These are phyloP conservation scores for Tetracentron sinense DNA, from an alignment of 164 flowering plant genomes.

Conservation along the genomic window DNA sequence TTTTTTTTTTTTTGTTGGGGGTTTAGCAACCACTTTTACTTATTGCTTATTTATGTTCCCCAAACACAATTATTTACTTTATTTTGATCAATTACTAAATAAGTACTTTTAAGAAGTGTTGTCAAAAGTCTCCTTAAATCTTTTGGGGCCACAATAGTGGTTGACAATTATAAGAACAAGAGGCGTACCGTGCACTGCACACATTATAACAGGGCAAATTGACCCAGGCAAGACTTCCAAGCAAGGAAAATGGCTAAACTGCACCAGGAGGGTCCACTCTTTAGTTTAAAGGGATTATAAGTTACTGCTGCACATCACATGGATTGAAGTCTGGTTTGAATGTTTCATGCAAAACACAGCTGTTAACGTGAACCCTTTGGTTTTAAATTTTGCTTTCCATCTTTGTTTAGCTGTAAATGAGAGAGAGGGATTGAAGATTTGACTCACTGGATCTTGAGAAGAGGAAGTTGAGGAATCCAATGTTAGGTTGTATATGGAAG, in stretches of 20 bases:
- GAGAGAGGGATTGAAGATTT: background rate
- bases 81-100: too few species aligned
- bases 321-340: constrained; percentile 8
- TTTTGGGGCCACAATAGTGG: too few species aligned
- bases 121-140: too few species aligned
- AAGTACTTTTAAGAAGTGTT: too few species aligned
- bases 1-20: too few species aligned
- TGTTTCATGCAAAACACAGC: constrained; percentile 13
- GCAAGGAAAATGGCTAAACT: background rate
- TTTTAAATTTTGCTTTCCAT: background rate
- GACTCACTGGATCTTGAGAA: background rate
- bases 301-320: background rate
- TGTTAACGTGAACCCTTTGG: constrained; percentile 10
- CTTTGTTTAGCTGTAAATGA: background rate
- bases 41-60: too few species aligned
- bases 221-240: background rate
- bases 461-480: background rate
- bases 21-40: too few species aligned
- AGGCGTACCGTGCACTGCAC: constrained; percentile 1
- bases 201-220: background rate
- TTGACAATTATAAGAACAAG: too few species aligned
- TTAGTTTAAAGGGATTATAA: too few species aligned
- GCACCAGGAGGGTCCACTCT: background rate
- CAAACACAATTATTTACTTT: too few species aligned
- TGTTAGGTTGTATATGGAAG: background rate